phyloP scores from a whole-genome alignment of 768 basidiomycete species.

The Collybia nuda region DNA sequence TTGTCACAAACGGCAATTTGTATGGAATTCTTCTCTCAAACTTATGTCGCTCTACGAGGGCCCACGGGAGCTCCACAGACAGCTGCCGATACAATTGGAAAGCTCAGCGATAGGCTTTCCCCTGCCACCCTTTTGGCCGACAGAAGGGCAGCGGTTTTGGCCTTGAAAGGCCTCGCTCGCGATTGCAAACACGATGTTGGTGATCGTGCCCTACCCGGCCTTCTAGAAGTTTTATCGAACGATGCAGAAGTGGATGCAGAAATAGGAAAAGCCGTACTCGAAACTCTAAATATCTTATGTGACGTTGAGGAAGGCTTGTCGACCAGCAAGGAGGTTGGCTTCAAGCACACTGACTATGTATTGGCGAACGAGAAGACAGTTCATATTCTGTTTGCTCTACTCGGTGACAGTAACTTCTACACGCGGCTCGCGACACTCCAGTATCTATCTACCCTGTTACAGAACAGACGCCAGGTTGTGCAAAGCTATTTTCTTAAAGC shows the following conservation, averaged over 20 bases:
- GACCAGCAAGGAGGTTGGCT: constrained; percentile 66
- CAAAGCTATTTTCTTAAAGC: constrained; percentile 93
- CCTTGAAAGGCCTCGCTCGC: constrained; percentile 88
- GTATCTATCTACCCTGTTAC: constrained; percentile 74
- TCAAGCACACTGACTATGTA: constrained; percentile 80
- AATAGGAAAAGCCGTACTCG: constrained; percentile 88
- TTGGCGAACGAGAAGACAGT: constrained; percentile 69
- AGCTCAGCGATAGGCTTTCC: constrained; percentile 86
- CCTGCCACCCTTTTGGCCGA: constrained; percentile 90
- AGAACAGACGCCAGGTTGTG: constrained; percentile 77
- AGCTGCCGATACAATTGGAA: constrained; percentile 80
- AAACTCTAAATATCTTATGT: constrained; percentile 84
- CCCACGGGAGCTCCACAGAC: constrained; percentile 84
- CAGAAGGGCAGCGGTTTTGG: constrained; percentile 88
- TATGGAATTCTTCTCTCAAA: constrained; percentile 87
- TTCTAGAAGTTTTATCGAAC: constrained; percentile 79
- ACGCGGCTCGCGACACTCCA: constrained; percentile 83
- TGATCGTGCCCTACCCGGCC: constrained; percentile 68
- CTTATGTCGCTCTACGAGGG: constrained; percentile 82
- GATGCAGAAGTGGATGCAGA: constrained; percentile 92
- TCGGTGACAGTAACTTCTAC: constrained; percentile 80
- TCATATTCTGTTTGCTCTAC: constrained; percentile 75
- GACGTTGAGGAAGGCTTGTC: constrained; percentile 62
- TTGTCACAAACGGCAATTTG: not conserved
- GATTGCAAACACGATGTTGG: constrained; percentile 93